Conservation (phyloP, 768 basidiomycete genomes). For the Epithele typhae region DNA sequence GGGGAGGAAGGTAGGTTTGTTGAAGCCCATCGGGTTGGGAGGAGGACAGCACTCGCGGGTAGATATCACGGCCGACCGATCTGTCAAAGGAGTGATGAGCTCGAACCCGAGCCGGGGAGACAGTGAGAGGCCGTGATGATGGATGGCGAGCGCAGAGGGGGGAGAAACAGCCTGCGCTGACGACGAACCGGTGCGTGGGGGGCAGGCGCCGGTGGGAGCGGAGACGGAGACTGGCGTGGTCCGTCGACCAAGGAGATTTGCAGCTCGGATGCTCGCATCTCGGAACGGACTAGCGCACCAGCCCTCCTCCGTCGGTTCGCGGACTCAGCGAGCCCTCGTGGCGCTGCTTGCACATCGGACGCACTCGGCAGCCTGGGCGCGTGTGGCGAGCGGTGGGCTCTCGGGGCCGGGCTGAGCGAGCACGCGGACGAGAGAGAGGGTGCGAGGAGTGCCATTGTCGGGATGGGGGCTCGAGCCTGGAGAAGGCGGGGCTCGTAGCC, state of each 20-base stretch:
- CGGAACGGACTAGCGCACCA: conserved; percentile 1
- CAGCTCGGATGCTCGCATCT: conserved; percentile 3
- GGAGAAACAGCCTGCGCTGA: conserved; percentile 5
- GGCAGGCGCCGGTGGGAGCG: background rate
- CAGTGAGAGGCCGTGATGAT: background rate
- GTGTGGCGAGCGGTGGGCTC: too few species aligned
- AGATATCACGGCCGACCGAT: conserved; percentile 12
- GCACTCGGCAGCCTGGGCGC: too few species aligned
- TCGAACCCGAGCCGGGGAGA: conserved; percentile 1
- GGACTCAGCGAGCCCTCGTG: too few species aligned
- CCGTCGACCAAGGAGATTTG: conserved; percentile 13
- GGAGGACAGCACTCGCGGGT: conserved; percentile 11
- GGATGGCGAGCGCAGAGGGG: conserved; percentile 1
- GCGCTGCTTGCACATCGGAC: too few species aligned
- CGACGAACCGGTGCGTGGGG: conserved; percentile 14
- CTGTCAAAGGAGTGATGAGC: conserved; percentile 14
- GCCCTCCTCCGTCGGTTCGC: background rate
- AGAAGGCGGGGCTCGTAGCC: too few species aligned
- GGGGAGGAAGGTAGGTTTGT: background rate
- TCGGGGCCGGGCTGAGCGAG: background rate
- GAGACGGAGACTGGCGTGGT: conserved; percentile 10
- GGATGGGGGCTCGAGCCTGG: too few species aligned
- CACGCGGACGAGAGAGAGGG: background rate
- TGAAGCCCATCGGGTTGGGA: too few species aligned
- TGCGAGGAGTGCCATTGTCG: too few species aligned